Evolutionary conservation across 2,329 filamentous ascomycete genomes (phyloP).

Genomic region (Sclerotinia nivalis): DNA sequence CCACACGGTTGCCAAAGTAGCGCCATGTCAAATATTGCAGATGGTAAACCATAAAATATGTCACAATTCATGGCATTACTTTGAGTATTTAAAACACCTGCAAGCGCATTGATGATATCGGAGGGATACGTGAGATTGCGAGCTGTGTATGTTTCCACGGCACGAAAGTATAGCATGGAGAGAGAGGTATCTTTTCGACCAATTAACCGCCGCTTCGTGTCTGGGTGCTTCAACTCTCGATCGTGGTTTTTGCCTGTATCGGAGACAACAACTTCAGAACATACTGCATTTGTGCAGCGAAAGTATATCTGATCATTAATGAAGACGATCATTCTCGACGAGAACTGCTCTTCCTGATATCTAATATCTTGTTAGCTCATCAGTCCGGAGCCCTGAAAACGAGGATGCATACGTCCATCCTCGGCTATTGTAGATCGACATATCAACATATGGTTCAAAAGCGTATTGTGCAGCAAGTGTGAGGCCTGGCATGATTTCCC

Average conservation of each 20-base stretch:
- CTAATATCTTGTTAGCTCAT: neutral
- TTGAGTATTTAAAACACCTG: constrained; percentile 5
- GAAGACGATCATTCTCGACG: constrained; percentile 22
- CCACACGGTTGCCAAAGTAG: constrained; percentile 11
- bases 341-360: constrained; percentile 23
- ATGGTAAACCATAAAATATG: constrained; percentile 2
- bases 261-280: constrained; percentile 16
- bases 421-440: constrained; percentile 4
- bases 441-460: constrained; percentile 1
- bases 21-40: constrained; percentile 14
- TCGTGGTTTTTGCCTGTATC: neutral
- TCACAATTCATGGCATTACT: constrained; percentile 8
- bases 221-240: neutral
- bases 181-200: constrained; percentile 9
- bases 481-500: constrained; percentile 7
- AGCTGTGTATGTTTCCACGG: constrained; percentile 1
- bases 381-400: too few species aligned
- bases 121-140: neutral
- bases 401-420: neutral
- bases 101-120: constrained; percentile 9
- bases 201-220: neutral
- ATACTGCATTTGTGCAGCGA: constrained; percentile 13
- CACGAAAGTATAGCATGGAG: constrained; percentile 16
- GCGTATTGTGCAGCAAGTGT: constrained; percentile 4
- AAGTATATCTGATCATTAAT: constrained; percentile 21